These are phyloP conservation scores for Lactarius sp. DNA, from an alignment of 768 basidiomycete genomes.

Conservation along the genomic window DNA sequence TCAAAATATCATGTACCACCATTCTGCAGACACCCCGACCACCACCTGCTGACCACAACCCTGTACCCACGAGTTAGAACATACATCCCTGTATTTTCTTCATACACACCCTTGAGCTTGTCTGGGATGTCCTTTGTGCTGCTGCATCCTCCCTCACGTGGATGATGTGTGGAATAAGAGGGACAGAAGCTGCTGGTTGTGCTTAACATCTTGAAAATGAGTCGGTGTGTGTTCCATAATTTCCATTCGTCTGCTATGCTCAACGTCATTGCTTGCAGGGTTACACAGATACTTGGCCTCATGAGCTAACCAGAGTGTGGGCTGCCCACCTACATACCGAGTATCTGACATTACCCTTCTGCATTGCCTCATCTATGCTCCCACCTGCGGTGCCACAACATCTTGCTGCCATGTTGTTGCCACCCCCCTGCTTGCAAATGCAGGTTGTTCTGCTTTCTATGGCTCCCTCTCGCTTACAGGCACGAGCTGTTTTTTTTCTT, in stretches of 20 bases:
- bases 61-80: slow-evolving; percentile 25
- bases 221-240: slow-evolving; percentile 65
- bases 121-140: slow-evolving; percentile 65
- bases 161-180: slow-evolving; percentile 26
- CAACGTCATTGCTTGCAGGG: slow-evolving; percentile 7
- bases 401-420: too few species aligned
- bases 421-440: too few species aligned
- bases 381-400: slow-evolving; percentile 31
- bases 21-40: too few species aligned
- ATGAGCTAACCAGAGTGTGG: slow-evolving; percentile 73
- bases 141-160: slow-evolving; percentile 49
- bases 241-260: background rate
- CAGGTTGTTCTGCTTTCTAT: too few species aligned
- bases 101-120: slow-evolving; percentile 59
- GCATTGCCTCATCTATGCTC: slow-evolving; percentile 63
- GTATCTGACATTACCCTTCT: slow-evolving; percentile 67
- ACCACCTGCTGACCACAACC: too few species aligned
- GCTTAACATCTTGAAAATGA: slow-evolving; percentile 54
- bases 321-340: slow-evolving; percentile 51
- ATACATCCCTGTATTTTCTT: slow-evolving; percentile 52
- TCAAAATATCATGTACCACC: too few species aligned
- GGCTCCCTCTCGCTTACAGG: too few species aligned
- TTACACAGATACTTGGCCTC: slow-evolving; percentile 68
- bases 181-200: slow-evolving; percentile 56
- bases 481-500: too few species aligned